These are phyloP conservation scores for Herpetospermum pedunculosum DNA, from an alignment of 306 rosid species.

Conservation along the genomic window DNA sequence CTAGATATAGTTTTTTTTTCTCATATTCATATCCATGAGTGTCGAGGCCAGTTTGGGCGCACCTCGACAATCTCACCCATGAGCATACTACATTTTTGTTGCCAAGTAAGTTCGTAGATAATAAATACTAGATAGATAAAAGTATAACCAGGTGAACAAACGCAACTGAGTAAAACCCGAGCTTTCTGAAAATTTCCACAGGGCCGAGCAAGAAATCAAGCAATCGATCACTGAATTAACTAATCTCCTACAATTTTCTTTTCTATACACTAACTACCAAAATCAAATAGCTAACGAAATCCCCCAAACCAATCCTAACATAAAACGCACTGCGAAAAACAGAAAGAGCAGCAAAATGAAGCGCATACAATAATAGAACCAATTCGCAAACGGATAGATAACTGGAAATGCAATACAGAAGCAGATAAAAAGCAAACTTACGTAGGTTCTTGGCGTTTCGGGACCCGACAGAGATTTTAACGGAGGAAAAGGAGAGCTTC, in stretches of 20 bases:
- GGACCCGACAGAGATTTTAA: conserved; percentile 33
- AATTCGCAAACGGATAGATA: no score
- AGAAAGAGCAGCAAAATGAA: background rate
- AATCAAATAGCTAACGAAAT: background rate
- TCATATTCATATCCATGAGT: no score
- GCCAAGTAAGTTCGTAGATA: no score
- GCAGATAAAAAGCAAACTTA: conserved; percentile 28
- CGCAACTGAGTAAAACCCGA: background rate
- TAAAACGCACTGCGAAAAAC: background rate
- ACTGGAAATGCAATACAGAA: background rate
- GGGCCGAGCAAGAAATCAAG: background rate
- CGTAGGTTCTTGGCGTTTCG: conserved; percentile 51
- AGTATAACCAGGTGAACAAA: background rate
- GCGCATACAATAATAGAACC: no score
- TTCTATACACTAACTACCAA: background rate
- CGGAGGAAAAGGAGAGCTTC: conserved; percentile 33
- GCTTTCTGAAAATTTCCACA: background rate
- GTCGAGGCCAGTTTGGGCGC: no score
- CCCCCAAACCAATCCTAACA: background rate
- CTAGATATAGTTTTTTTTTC: no score
- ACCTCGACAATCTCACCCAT: no score
- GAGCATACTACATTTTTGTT: no score
- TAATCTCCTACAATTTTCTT: background rate
- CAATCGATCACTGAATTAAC: background rate
- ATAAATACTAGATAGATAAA: no score